phyloP scores from a whole-genome alignment of 2,329 filamentous ascomycete species.

The Sporothrix inflata region DNA sequence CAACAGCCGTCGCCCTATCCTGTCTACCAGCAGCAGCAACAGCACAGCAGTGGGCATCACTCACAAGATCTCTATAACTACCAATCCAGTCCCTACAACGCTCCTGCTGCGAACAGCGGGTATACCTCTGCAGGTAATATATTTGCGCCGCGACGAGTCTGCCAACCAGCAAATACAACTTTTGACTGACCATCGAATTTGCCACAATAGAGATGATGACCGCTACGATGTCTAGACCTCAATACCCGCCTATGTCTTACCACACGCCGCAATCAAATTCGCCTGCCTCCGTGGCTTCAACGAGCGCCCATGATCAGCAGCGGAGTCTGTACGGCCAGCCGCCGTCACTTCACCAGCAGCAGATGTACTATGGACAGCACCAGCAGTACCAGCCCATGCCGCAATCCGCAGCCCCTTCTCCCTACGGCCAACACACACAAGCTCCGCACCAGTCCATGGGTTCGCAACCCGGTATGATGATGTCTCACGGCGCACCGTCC shows the following conservation, averaged over 20 bases:
- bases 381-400: slow-evolving; percentile 69
- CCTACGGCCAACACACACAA: slow-evolving; percentile 63
- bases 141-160: background rate
- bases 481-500: slow-evolving; percentile 59
- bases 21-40: slow-evolving; percentile 69
- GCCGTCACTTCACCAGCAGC: slow-evolving; percentile 74
- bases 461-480: slow-evolving; percentile 68
- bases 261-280: slow-evolving; percentile 96
- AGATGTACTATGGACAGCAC: slow-evolving; percentile 75
- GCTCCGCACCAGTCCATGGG: slow-evolving; percentile 63
- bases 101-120: slow-evolving; percentile 77
- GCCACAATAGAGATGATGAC: slow-evolving; percentile 66
- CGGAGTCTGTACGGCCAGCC: slow-evolving; percentile 83
- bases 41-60: slow-evolving; percentile 63
- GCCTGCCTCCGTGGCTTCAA: slow-evolving; percentile 88
- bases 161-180: background rate
- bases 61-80: slow-evolving; percentile 75
- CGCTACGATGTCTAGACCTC: slow-evolving; percentile 71
- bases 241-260: slow-evolving; percentile 87
- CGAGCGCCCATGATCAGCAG: slow-evolving; percentile 86
- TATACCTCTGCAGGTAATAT: slow-evolving; percentile 84
- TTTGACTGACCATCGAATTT: background rate
- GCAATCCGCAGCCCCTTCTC: slow-evolving; percentile 61
- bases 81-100: slow-evolving; percentile 81
- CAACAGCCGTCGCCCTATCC: slow-evolving; percentile 70